phyloP scores from a whole-genome alignment of 192 early-diverging fungal species.

The Funneliformis mosseae region DNA sequence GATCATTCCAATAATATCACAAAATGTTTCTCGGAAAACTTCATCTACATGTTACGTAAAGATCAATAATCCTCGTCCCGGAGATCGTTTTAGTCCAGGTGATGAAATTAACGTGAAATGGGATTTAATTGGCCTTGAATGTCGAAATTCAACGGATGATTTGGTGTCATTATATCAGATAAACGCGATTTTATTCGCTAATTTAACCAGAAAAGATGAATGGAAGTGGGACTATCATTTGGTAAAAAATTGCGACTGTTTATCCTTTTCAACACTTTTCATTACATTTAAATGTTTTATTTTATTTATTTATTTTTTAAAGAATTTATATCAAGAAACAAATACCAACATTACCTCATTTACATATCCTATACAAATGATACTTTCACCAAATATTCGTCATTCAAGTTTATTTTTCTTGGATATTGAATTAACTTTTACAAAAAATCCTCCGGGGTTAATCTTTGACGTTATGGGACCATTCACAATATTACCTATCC shows the following conservation, averaged over 20 bases:
- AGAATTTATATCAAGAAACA: neutral
- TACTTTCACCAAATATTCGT: conserved; percentile 20
- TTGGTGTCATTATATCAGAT: neutral
- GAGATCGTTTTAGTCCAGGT: neutral
- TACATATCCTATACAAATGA: conserved; percentile 8
- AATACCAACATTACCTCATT: conserved; percentile 9
- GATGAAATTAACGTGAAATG: conserved; percentile 10
- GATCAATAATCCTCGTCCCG: neutral
- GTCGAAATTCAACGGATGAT: neutral
- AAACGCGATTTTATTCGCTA: conserved; percentile 10
- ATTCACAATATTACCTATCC: conserved; percentile 18
- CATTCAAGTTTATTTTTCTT: conserved; percentile 18
- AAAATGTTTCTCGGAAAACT: neutral
- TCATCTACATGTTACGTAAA: neutral
- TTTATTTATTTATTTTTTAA: neutral
- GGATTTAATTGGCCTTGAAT: conserved; percentile 1
- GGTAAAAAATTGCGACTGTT: neutral
- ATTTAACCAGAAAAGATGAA: conserved; percentile 7
- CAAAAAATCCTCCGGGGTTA: neutral
- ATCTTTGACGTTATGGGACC: conserved; percentile 18
- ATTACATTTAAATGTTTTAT: too few relatives aligned
- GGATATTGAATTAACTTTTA: conserved; percentile 18
- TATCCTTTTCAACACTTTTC: neutral
- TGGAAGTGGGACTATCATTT: conserved; percentile 17
- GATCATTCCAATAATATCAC: neutral